phyloP scores from a whole-genome alignment of 1,139 yeast species.

The Yarrowia galli region DNA sequence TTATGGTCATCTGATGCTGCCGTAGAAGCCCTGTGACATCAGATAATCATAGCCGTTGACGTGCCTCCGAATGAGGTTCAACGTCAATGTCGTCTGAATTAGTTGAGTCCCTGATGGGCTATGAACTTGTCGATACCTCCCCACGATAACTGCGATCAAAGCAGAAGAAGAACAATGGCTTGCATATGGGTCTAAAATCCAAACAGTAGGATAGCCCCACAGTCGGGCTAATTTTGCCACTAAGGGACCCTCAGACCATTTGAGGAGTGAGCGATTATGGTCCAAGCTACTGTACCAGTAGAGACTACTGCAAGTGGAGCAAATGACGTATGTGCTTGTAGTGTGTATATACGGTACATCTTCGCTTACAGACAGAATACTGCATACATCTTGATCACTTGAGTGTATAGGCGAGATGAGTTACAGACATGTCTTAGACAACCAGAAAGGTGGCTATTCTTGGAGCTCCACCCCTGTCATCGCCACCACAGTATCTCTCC shows the following conservation, averaged over 20 bases:
- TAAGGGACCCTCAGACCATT: not conserved
- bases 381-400: not conserved
- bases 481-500: not conserved
- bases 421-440: not conserved
- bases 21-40: not conserved
- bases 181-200: not conserved
- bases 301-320: conserved; percentile 3
- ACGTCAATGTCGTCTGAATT: not conserved
- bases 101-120: not conserved
- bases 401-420: not conserved
- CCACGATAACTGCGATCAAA: not conserved
- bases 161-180: not conserved
- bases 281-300: not conserved
- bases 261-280: not conserved
- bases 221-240: not conserved
- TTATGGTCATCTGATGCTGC: conserved; percentile 16
- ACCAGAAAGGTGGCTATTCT: not conserved
- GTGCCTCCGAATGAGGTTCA: not conserved
- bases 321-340: not conserved
- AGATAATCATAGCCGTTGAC: not conserved
- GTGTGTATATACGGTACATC: not conserved
- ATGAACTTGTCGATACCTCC: not conserved
- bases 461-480: not conserved
- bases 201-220: not conserved
- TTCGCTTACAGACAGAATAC: not conserved